phyloP scores from a whole-genome alignment of 306 rosid species.

The Carpinus viminea region DNA sequence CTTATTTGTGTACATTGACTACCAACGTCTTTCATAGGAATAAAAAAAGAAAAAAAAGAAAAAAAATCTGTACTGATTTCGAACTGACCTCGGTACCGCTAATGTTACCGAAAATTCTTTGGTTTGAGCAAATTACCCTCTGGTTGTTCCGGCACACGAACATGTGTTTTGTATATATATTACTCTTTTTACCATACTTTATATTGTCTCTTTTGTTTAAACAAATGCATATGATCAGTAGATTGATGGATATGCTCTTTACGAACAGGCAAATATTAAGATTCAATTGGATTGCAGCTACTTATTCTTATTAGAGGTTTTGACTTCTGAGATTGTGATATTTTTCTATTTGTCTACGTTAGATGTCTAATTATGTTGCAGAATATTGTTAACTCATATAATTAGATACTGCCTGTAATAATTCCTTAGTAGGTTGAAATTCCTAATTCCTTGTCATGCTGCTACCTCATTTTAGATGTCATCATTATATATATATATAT shows the following conservation, averaged over 20 bases:
- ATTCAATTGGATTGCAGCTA: background rate
- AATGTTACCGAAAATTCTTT: background rate
- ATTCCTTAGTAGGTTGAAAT: slow-evolving; percentile 7
- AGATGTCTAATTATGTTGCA: slow-evolving; percentile 11
- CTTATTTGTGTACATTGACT: background rate
- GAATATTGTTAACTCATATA: slow-evolving; percentile 13
- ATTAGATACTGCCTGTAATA: background rate
- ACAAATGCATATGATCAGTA: background rate
- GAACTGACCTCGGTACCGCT: background rate
- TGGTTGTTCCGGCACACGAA: background rate
- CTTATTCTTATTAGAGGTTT: slow-evolving; percentile 1
- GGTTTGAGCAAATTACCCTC: background rate
- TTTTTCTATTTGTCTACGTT: slow-evolving; percentile 2
- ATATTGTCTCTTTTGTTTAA: background rate
- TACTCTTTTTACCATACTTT: background rate
- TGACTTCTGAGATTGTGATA: slow-evolving; percentile 11
- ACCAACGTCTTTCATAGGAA: background rate
- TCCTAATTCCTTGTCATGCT: slow-evolving; percentile 7
- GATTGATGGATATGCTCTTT: background rate
- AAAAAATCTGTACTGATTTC: background rate
- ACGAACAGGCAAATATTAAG: background rate
- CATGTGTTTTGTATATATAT: background rate
- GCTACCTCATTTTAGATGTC: slow-evolving; percentile 18
- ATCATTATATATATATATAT: background rate
- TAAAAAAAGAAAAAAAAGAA: background rate